These are phyloP conservation scores for Apiospora arundinis DNA, from an alignment of 2,329 filamentous ascomycete species.

Conservation along the genomic window DNA sequence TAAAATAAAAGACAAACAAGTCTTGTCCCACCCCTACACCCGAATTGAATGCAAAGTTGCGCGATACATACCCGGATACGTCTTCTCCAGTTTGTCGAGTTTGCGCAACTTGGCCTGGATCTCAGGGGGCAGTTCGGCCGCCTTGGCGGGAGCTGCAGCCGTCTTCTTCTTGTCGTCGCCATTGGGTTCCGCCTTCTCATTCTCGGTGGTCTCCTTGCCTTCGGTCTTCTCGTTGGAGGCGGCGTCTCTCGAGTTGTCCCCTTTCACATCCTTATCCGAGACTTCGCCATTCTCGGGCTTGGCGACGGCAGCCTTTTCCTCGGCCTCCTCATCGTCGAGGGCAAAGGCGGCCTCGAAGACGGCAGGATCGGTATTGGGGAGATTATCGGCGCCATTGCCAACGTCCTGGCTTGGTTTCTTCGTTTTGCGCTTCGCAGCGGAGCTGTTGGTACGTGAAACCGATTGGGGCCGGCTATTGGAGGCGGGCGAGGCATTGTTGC, in stretches of 20 bases:
- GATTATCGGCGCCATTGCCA: conserved; percentile 42
- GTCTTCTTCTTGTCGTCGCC: conserved; percentile 29
- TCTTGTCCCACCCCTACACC: neutral
- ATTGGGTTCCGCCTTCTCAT: conserved; percentile 20
- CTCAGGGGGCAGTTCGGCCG: conserved; percentile 72
- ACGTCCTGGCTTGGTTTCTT: conserved; percentile 50
- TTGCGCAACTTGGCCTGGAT: conserved; percentile 78
- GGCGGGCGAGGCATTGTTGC: conserved; percentile 49
- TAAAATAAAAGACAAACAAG: neutral
- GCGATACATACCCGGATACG: conserved; percentile 73
- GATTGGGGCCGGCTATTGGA: conserved; percentile 53
- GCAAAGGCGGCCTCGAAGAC: conserved; percentile 88
- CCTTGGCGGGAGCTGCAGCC: conserved; percentile 30
- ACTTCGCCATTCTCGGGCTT: conserved; percentile 40
- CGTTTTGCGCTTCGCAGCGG: conserved; percentile 42
- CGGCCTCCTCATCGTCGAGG: conserved; percentile 87
- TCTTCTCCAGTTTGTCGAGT: conserved; percentile 87
- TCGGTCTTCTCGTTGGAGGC: conserved; percentile 31
- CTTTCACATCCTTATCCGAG: conserved; percentile 42
- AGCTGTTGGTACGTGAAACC: conserved; percentile 46
- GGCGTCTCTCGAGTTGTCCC: conserved; percentile 30
- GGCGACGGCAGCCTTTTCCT: conserved; percentile 64
- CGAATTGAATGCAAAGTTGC: conserved; percentile 23
- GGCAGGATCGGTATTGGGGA: conserved; percentile 76
- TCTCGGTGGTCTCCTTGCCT: conserved; percentile 18